These are phyloP conservation scores for Saksenaea oblongispora DNA, from an alignment of 371 early-diverging fungal species.

Conservation along the genomic window DNA sequence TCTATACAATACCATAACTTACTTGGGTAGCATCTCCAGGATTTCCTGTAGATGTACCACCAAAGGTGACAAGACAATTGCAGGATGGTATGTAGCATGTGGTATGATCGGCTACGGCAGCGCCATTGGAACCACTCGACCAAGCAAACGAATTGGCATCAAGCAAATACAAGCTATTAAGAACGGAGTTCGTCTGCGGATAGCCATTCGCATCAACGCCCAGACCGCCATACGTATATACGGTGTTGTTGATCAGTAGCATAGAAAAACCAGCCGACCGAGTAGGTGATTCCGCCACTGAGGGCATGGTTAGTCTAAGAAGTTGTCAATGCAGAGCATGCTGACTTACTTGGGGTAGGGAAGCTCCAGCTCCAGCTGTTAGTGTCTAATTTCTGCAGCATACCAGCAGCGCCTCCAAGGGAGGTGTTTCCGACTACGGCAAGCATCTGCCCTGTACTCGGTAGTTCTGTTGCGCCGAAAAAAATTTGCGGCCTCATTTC, in stretches of 20 bases:
- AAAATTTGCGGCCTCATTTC: conserved; percentile 35
- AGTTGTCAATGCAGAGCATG: not conserved
- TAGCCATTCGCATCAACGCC: conserved; percentile 37
- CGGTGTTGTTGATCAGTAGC: conserved; percentile 34
- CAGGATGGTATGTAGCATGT: conserved; percentile 43
- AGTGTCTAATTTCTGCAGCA: conserved; percentile 46
- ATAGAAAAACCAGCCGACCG: conserved; percentile 30
- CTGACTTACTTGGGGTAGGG: conserved; percentile 43
- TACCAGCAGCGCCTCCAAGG: conserved; percentile 23
- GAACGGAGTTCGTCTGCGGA: conserved; percentile 28
- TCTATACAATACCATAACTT: conserved; percentile 4
- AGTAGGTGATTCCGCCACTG: conserved; percentile 15
- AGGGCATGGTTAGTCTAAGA: not conserved
- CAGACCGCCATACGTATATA: conserved; percentile 48
- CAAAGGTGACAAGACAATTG: conserved; percentile 49
- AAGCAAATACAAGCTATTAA: conserved; percentile 37
- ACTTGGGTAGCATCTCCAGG: conserved; percentile 37
- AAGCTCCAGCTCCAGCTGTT: conserved; percentile 49
- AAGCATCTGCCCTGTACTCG: conserved; percentile 42
- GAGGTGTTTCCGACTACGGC: conserved; percentile 43
- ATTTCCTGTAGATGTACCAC: conserved; percentile 48
- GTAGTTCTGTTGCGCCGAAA: conserved; percentile 31
- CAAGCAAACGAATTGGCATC: conserved; percentile 44
- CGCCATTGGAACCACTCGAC: conserved; percentile 42
- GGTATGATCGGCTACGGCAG: conserved; percentile 43